phyloP scores from a whole-genome alignment of 805 yeast species.

The Kluyveromyces aestuarii region DNA sequence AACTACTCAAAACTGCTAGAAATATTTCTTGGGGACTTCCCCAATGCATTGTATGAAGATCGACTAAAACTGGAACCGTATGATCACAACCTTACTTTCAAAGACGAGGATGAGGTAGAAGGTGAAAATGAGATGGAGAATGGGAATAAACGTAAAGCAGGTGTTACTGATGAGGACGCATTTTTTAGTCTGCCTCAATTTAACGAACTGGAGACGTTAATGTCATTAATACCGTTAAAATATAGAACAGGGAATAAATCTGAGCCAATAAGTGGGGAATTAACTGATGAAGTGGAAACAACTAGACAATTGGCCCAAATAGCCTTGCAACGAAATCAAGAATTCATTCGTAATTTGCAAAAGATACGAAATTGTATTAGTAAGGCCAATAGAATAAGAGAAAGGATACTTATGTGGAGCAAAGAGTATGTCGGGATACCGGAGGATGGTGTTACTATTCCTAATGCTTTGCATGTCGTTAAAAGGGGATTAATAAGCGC shows the following conservation, averaged over 20 bases:
- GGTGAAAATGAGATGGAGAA: slow-evolving; percentile 7
- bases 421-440: slow-evolving; percentile 68
- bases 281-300: slow-evolving; percentile 52
- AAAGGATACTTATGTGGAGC: slow-evolving; percentile 72
- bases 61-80: slow-evolving; percentile 59
- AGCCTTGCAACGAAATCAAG: slow-evolving; percentile 75
- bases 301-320: slow-evolving; percentile 68
- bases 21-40: slow-evolving; percentile 81
- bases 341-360: slow-evolving; percentile 72
- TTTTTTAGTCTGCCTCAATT: slow-evolving; percentile 58
- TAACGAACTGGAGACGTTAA: slow-evolving; percentile 13
- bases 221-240: slow-evolving; percentile 8
- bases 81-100: slow-evolving; percentile 46
- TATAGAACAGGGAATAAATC: slow-evolving; percentile 8
- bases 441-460: slow-evolving; percentile 36
- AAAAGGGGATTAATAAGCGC: slow-evolving; percentile 30
- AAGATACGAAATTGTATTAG: slow-evolving; percentile 66
- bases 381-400: slow-evolving; percentile 67
- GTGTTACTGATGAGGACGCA: slow-evolving; percentile 37
- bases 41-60: slow-evolving; percentile 53
- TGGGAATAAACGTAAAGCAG: slow-evolving; percentile 2
- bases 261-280: slow-evolving; percentile 33
- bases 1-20: slow-evolving; percentile 63
- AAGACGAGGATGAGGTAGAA: slow-evolving; percentile 15
- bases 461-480: slow-evolving; percentile 27